Evolutionary conservation across 2,329 filamentous ascomycete genomes (phyloP), one percentile per base, ranked within the genome.

Genomic region (Thelonectria discophora): DNA sequence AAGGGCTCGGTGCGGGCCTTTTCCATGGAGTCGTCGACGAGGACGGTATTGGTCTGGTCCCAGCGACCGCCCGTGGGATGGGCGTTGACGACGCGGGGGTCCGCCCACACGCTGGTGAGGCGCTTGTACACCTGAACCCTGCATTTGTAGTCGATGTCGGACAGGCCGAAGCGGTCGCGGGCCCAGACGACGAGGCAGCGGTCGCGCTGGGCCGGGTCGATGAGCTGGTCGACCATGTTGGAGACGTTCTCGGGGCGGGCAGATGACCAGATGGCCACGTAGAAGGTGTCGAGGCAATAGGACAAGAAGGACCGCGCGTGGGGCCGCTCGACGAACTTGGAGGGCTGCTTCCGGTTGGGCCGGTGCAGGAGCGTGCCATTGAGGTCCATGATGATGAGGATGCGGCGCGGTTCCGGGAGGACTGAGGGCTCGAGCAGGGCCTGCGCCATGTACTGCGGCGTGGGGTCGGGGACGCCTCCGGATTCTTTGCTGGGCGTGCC

Each of bases 91-190:
- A 88, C 75, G 3, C 57, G 49, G 0, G 76, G 74, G 65, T 87
- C 78, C 12, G 70, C 71, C 95, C 95, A 99, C 0, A 97, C 78
- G 51, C 78, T 81, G 0, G 86, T 82, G 3, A 99, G 83, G 39
- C 91, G 86, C 80, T 99, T 99, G 83, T 97, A 98, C 60, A 94
- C 93, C 75, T 96, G 92, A 0, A 94, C 88, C 60, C 91, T 90
- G 51, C 77, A 68, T 59, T 83, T 79, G 79, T 91, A 97, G 73
- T 97, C 89, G 3, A 74, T 63, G 0, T 68, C 42, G 0, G 84
- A 83, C 4, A 99, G 84, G 18, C 86, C 86, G 60, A 98, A 89
- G 24, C 84, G 86, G 71, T 97, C 90, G 30, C 95, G 88, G 6
- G 83, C 90, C 93, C 94, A 97, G 56, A 89, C 78, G 17, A 88